Evolutionary conservation across 2,329 filamentous ascomycete species (phyloP).

Genomic region (Emergomyces pasteurianus): DNA sequence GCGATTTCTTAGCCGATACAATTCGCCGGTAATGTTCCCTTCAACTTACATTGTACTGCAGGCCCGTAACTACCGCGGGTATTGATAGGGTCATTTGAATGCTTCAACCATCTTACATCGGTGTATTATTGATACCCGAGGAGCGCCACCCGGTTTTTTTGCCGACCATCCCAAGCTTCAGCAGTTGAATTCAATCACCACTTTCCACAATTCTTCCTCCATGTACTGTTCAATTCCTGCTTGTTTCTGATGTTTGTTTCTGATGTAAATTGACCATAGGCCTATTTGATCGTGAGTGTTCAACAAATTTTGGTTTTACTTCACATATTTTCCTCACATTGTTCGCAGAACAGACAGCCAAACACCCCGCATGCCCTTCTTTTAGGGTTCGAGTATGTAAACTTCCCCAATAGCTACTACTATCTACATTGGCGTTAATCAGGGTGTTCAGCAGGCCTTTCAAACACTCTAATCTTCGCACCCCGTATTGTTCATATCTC

Average conservation of each 20-base stretch:
- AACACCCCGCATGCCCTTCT: not conserved
- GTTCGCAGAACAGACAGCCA: not conserved
- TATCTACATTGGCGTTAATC: not conserved
- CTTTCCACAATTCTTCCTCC: too few species aligned
- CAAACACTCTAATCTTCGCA: not conserved
- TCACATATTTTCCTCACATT: not conserved
- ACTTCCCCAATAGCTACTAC: not conserved
- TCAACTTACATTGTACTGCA: not conserved
- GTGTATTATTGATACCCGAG: not conserved
- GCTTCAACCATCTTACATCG: not conserved
- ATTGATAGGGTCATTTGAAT: not conserved
- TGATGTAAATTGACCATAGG: too few species aligned
- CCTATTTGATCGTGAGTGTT: too few species aligned
- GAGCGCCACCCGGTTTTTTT: not conserved
- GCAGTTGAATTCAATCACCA: not conserved
- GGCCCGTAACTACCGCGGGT: too few species aligned
- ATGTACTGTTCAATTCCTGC: not conserved
- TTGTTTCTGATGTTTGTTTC: not conserved
- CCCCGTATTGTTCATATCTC: not conserved
- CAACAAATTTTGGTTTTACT: too few species aligned
- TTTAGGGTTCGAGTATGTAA: not conserved
- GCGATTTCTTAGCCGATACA: not conserved
- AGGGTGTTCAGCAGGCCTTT: not conserved
- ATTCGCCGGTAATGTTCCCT: not conserved
- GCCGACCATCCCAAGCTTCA: not conserved